phyloP scores from a whole-genome alignment of 2,329 filamentous ascomycete species.

The Cordyceps cateniannulata region DNA sequence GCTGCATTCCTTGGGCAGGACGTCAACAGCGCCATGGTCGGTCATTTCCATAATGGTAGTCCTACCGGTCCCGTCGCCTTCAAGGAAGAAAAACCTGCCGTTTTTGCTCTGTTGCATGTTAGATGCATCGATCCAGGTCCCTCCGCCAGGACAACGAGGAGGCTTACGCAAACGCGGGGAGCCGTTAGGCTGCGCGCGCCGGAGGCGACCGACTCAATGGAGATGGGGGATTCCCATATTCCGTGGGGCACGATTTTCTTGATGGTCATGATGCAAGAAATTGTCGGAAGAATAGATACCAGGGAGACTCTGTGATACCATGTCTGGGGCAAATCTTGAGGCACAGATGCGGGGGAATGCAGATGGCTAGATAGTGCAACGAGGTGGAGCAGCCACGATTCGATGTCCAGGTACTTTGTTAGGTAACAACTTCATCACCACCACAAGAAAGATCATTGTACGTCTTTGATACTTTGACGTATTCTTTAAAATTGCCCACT shows the following conservation, averaged over 20 bases:
- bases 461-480: no score
- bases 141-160: background rate
- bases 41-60: constrained; percentile 38
- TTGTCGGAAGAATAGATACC: no score
- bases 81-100: constrained; percentile 31
- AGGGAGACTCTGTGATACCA: background rate
- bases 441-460: no score
- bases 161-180: constrained; percentile 30
- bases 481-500: no score
- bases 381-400: background rate
- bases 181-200: constrained; percentile 26
- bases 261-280: constrained; percentile 17
- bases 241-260: constrained; percentile 29
- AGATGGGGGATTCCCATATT: constrained; percentile 34
- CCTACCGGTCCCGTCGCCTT: constrained; percentile 33
- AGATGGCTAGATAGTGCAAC: no score
- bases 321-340: background rate
- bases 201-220: constrained; percentile 28
- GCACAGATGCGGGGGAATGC: background rate
- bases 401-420: no score
- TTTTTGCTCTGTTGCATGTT: constrained; percentile 18
- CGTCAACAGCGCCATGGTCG: constrained; percentile 26
- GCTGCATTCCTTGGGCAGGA: constrained; percentile 38
- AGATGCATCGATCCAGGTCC: background rate
- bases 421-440: no score